Evolutionary conservation across 805 yeast genomes (phyloP), one percentile per base, ranked within the genome.

Genomic region (Yamadazyma laniorum): DNA sequence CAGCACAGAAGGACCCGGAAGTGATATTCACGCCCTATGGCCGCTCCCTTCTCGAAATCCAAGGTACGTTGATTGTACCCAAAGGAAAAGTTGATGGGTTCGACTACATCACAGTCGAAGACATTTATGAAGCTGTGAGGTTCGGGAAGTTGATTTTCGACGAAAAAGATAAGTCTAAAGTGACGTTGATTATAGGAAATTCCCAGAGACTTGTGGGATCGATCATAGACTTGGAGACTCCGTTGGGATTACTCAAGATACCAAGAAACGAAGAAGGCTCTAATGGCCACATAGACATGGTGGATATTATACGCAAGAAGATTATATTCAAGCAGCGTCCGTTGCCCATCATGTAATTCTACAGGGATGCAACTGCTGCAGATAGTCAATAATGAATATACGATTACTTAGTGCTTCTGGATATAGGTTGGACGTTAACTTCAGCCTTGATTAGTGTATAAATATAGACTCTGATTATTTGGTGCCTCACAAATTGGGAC

Each of bases 291-390:
- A 72, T 82, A 4, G 63, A 76, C 44, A 59, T 84, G 48, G 59
- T 80, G 7, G 91, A 84, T 53, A 60, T 85, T 1, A 69, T 85
- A 3, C 61, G 61, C 22, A 70, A 74, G 44, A 82, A 81, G 51
- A 58, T 84, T 14, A 67, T 81, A 6, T 85, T 85, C 53, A 75
- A 69, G 34, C 75, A 76, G 27, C 67, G 95, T 45, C 93, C 95
- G 0, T 63, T 85, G 35, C 95, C 95, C 4, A 79, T 84, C 34
- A 83, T 84, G 90, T 82, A 55, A 65, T n/a, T n/a, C n/a, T n/a
- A n/a, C n/a, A n/a, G n/a, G n/a, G n/a, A n/a, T n/a, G n/a, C n/a
- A n/a, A n/a, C n/a, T n/a, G n/a, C n/a, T n/a, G n/a, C n/a, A n/a
- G n/a, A n/a, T n/a, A n/a, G n/a, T n/a, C n/a, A n/a, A n/a, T n/a